Percentiles rank a stretch among this genome's conserved stretches.
phyloP scores from a whole-genome alignment of 208 protist species.

The Leishmania braziliensis region DNA sequence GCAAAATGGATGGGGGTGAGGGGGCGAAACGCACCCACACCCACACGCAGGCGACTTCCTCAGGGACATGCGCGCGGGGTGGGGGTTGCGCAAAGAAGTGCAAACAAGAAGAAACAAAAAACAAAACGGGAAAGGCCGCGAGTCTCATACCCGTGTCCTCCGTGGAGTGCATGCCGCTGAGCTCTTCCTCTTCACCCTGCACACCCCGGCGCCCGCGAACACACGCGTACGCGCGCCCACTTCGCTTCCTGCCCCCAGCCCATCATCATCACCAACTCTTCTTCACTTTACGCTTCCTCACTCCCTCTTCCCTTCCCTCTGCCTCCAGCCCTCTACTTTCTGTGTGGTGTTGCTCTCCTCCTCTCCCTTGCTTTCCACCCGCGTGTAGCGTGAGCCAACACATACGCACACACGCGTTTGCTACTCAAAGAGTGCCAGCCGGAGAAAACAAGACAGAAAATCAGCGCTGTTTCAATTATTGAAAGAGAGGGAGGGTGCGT shows the following conservation, averaged over 20 bases:
- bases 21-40: background rate
- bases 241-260: background rate
- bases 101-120: background rate
- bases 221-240: background rate
- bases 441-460: background rate
- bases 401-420: background rate
- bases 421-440: no score
- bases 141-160: background rate
- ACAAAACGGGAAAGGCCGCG: background rate
- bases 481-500: background rate
- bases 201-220: background rate
- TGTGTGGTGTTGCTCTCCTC: constrained; percentile 15
- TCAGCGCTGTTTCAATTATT: background rate
- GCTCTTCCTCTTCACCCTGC: background rate
- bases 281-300: background rate
- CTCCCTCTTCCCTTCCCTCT: background rate
- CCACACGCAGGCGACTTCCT: background rate
- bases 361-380: constrained; percentile 1
- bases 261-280: background rate
- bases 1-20: background rate
- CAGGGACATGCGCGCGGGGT: no score
- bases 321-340: background rate
- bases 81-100: background rate
- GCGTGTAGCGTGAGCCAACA: background rate
- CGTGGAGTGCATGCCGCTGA: background rate